Conservation (phyloP, 768 basidiomycete genomes). For the Trametes maxima region DNA sequence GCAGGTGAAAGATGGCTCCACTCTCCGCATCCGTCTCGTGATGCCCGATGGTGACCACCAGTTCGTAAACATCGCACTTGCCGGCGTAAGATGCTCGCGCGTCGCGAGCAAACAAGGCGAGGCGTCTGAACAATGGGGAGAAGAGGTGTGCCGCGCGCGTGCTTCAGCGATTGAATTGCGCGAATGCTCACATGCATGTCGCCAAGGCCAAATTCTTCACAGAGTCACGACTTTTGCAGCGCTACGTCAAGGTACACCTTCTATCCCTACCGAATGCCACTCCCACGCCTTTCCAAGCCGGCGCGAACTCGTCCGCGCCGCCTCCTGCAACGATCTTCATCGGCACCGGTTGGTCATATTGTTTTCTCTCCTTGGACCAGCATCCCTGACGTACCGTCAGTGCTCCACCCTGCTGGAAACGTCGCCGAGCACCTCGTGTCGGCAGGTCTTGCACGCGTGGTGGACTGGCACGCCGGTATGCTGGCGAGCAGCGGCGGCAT, state of each 20-base stretch:
- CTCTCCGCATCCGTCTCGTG: constrained; percentile 83
- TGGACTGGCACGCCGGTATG: constrained; percentile 99
- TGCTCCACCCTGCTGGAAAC: constrained; percentile 91
- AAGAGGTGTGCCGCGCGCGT: constrained; percentile 64
- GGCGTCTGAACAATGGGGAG: constrained; percentile 79
- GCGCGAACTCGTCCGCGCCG: constrained; percentile 52
- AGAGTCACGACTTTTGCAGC: constrained; percentile 84
- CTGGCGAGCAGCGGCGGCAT: constrained; percentile 82
- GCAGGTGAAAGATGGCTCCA: constrained; percentile 91
- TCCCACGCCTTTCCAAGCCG: constrained; percentile 78
- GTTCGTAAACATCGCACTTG: constrained; percentile 81
- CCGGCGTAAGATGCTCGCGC: constrained; percentile 79
- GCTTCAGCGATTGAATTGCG: not conserved
- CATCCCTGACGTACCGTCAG: constrained; percentile 36
- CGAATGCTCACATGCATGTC: constrained; percentile 2
- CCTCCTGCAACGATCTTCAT: constrained; percentile 86
- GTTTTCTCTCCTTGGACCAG: too few relatives aligned
- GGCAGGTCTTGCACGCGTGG: constrained; percentile 84
- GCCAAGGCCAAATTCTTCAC: constrained; percentile 89
- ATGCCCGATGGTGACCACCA: constrained; percentile 92
- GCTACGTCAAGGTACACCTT: constrained; percentile 73
- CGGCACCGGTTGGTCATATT: constrained; percentile 60
- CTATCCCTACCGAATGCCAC: constrained; percentile 79
- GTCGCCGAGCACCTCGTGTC: constrained; percentile 88
- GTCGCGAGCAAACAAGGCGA: constrained; percentile 74